phyloP scores from a whole-genome alignment of 208 protist genomes.

The Leishmania martiniquensis region DNA sequence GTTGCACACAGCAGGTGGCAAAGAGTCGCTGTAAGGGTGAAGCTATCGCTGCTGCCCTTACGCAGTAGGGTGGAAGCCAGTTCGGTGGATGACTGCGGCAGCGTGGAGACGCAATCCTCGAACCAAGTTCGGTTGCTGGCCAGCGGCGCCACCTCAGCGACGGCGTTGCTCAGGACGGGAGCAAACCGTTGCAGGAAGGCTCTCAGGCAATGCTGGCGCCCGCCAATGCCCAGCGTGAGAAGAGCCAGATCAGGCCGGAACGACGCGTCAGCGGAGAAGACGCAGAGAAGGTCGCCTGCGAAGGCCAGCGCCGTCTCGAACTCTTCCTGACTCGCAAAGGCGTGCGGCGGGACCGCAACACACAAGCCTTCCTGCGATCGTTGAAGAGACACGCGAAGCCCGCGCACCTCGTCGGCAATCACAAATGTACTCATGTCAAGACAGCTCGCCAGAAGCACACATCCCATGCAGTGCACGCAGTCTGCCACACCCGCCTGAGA shows the following conservation, averaged over 20 bases:
- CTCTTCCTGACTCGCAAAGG: conserved; percentile 35
- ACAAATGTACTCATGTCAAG: conserved; percentile 64
- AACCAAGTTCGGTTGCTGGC: conserved; percentile 46
- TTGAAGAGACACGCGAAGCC: conserved; percentile 30
- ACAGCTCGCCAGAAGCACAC: conserved; percentile 65
- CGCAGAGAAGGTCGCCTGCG: conserved; percentile 71
- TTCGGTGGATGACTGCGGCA: conserved; percentile 4
- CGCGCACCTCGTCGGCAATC: conserved; percentile 17
- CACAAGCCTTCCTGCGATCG: not conserved
- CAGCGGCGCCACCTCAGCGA: conserved; percentile 36
- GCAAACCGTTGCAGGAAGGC: conserved; percentile 65
- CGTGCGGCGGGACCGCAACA: conserved; percentile 41
- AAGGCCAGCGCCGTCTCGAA: conserved; percentile 69
- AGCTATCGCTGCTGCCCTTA: conserved; percentile 1
- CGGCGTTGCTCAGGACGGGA: conserved; percentile 31
- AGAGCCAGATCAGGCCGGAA: conserved; percentile 48
- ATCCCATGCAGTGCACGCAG: conserved; percentile 62
- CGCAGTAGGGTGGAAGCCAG: conserved; percentile 6
- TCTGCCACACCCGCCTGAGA: conserved; percentile 29
- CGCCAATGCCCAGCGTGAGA: conserved; percentile 43
- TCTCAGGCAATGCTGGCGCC: conserved; percentile 49
- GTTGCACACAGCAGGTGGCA: conserved; percentile 22
- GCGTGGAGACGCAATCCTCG: conserved; percentile 28
- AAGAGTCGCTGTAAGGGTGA: conserved; percentile 16
- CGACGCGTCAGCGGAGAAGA: conserved; percentile 36